Conservation (phyloP, 1,139 yeast species). For the Geotrichum histeridarum region DNA sequence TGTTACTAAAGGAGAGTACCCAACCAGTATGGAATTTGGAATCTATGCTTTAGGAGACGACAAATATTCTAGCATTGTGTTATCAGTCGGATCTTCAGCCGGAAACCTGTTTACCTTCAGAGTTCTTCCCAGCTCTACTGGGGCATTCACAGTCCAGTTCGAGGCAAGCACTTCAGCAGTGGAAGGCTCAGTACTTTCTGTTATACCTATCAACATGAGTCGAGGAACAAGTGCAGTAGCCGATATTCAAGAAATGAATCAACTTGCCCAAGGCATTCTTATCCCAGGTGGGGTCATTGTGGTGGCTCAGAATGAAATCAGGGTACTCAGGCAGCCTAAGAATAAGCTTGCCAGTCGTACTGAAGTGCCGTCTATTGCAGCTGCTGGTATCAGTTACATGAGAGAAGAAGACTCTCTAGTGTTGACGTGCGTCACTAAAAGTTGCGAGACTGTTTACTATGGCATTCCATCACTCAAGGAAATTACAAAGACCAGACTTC, state of each 20-base stretch:
- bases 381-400: constrained; percentile 54
- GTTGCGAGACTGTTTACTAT: constrained; percentile 43
- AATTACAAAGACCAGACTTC: constrained; percentile 41
- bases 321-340: constrained; percentile 59
- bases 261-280: constrained; percentile 56
- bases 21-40: constrained; percentile 67
- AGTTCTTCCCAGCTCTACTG: constrained; percentile 60
- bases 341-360: constrained; percentile 48
- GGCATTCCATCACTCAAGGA: constrained; percentile 54
- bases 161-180: constrained; percentile 49
- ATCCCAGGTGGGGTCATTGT: constrained; percentile 61
- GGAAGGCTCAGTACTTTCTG: constrained; percentile 47
- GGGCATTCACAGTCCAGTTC: constrained; percentile 61
- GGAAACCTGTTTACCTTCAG: constrained; percentile 72
- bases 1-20: constrained; percentile 28
- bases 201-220: constrained; percentile 54
- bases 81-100: constrained; percentile 71
- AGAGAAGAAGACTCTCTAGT: constrained; percentile 43
- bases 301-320: constrained; percentile 56
- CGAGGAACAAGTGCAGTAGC: constrained; percentile 66
- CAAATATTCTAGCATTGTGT: constrained; percentile 61
- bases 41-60: constrained; percentile 61
- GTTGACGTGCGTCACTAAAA: constrained; percentile 39
- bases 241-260: constrained; percentile 51
- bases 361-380: constrained; percentile 38